Evolutionary conservation across 2,329 filamentous ascomycete species (phyloP), one percentile per base, ranked within the genome.

Genomic region (Talaromyces sp.): DNA sequence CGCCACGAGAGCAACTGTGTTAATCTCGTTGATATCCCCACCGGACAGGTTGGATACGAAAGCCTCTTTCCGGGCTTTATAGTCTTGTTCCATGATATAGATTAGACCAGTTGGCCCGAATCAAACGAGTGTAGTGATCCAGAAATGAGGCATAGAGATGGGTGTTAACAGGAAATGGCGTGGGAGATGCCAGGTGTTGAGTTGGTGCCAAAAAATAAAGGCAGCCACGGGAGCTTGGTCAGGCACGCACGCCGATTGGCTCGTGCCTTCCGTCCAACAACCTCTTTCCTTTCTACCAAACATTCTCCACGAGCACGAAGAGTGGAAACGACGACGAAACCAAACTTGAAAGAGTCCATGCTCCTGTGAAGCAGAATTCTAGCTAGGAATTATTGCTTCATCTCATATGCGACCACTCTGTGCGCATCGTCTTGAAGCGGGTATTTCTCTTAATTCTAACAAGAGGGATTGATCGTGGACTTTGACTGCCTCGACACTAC

Each of bases 21-120:
- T 93, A 79, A 99, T 93, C 75, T 99, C 95, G 68, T 83, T 80
- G 65, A 96, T 87, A 35, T 87, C 84, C 64, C 95, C 92, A 44
- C 95, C 95, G 6, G 89, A 88, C 33, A 96, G 86, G 75, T 92
- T 91, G 61, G 93, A 96, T 72, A 99, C 95, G 75, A 96, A 96
- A 73, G 92, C 92, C 81, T 96, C 93, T 80, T 99, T 99, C 69
- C 89, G 83, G 71, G 89, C 86, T 79, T 97, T 99, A 82, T 97
- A 96, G 77, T 83, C 88, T 60, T 72, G 67, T 48, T 75, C 73
- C 76, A 76, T 77, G 8, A 58, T 71, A 40, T 60, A 21, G 48
- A 57, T 52, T 12, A 50, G 57, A 50, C 44, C 33, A 9, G 3
- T 14, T n/a, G 54, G 54, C 18, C 37, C 16, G 16, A 16, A 4